Conservation (phyloP, 2,329 filamentous ascomycete species). For the Parascedosporium putredinis region DNA sequence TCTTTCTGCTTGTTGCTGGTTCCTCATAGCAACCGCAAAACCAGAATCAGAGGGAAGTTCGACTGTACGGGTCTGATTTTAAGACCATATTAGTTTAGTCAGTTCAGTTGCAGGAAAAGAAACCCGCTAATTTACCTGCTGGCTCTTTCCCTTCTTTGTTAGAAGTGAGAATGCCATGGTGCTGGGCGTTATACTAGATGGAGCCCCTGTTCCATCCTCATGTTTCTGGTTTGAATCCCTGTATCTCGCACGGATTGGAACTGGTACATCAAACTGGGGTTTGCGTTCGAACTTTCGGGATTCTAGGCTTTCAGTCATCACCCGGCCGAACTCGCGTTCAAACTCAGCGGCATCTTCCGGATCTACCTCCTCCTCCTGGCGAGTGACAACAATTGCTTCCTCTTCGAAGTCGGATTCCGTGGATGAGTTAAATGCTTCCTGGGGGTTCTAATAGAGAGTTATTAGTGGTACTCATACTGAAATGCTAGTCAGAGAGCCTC, state of each 20-base stretch:
- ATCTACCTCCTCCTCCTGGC: conserved; percentile 81
- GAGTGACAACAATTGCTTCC: conserved; percentile 83
- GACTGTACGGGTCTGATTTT: conserved; percentile 85
- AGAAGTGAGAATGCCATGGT: conserved; percentile 97
- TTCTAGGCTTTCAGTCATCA: conserved; percentile 96
- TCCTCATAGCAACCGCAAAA: conserved; percentile 93
- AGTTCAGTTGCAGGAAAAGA: background rate
- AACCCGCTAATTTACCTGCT: conserved; percentile 53
- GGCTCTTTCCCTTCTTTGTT: conserved; percentile 91
- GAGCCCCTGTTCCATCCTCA: conserved; percentile 13
- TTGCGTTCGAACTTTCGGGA: conserved; percentile 95
- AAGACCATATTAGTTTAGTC: conserved; percentile 8
- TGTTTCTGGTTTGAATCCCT: conserved; percentile 41
- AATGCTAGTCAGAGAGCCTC: background rate
- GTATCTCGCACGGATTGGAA: conserved; percentile 71
- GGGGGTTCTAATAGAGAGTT: background rate
- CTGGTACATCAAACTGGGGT: conserved; percentile 85
- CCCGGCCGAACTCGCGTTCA: conserved; percentile 92
- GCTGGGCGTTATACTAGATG: background rate
- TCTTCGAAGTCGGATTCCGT: conserved; percentile 62
- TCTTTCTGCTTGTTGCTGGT: conserved; percentile 84
- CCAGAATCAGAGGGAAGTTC: conserved; percentile 83
- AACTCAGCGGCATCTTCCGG: conserved; percentile 95
- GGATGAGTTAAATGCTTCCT: conserved; percentile 34
- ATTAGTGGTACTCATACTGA: background rate